These are phyloP conservation scores for Diutina mesorugosa DNA, from an alignment of 1,139 yeast species.

Conservation along the genomic window DNA sequence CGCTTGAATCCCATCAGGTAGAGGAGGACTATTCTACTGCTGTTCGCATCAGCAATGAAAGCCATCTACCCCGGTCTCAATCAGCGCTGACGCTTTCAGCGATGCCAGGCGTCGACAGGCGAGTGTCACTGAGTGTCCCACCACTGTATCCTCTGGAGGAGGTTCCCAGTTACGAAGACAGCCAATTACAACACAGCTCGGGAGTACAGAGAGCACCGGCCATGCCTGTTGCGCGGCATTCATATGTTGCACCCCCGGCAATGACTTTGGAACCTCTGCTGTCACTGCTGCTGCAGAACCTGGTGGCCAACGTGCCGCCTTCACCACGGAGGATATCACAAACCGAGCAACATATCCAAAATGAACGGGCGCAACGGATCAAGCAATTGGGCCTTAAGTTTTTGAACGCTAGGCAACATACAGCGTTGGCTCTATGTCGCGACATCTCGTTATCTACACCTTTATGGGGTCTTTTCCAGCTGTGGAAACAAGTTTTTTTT, in stretches of 20 bases:
- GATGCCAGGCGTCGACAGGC: background rate
- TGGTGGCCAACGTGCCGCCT: background rate
- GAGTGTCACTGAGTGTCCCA: background rate
- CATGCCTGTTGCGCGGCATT: background rate
- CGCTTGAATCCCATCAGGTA: conserved; percentile 21
- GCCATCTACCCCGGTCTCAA: background rate
- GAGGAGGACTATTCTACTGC: conserved; percentile 22
- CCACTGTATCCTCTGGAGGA: background rate
- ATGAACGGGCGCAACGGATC: conserved; percentile 3
- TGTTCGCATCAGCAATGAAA: background rate
- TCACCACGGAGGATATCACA: background rate
- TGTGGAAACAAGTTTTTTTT: conserved; percentile 32
- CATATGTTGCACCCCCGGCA: background rate
- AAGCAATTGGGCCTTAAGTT: conserved; percentile 53
- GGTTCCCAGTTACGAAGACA: background rate
- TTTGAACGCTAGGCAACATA: conserved; percentile 64
- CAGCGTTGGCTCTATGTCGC: conserved; percentile 58
- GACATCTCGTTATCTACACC: conserved; percentile 64
- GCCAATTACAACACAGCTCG: background rate
- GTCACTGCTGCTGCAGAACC: conserved; percentile 1
- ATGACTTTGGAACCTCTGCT: background rate
- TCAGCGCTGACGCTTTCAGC: background rate
- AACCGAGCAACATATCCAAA: background rate
- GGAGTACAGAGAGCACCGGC: background rate
- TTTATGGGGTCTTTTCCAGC: conserved; percentile 39